Evolutionary conservation across 225 moss, liverwort and hornwort species (phyloP).

Genomic region (Pleurozium schreberi): DNA sequence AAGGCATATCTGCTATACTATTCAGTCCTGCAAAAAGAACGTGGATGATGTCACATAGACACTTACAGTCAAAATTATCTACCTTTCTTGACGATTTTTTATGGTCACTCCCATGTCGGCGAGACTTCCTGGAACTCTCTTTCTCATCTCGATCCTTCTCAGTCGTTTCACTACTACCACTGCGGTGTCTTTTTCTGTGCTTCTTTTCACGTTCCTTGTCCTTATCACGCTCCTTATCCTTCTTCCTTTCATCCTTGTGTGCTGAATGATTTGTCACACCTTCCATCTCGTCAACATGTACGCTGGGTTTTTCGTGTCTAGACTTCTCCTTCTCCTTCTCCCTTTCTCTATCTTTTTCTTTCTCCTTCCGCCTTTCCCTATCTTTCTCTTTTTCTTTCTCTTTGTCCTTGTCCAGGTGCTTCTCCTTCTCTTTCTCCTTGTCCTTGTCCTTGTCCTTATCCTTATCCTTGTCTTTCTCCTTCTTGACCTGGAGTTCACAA

Average conservation of each 20-base stretch:
- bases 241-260: constrained; percentile 85
- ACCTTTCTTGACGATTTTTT: constrained; percentile 99
- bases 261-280: constrained; percentile 51
- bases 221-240: constrained; percentile 91
- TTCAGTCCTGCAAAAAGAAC: constrained; percentile 32
- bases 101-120: constrained; percentile 89
- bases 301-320: constrained; percentile 51
- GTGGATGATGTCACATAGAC: constrained; percentile 50
- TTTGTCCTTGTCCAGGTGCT: neutral
- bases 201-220: constrained; percentile 94
- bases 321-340: constrained; percentile 69
- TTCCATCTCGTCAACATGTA: constrained; percentile 45
- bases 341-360: constrained; percentile 13
- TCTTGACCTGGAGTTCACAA: constrained; percentile 24
- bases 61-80: constrained; percentile 73
- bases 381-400: constrained; percentile 5
- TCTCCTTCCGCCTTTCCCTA: constrained; percentile 12
- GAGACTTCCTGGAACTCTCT: constrained; percentile 81
- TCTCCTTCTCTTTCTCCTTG: neutral
- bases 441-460: constrained; percentile 5
- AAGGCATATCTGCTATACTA: neutral
- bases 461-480: constrained; percentile 24
- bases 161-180: constrained; percentile 84
- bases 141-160: constrained; percentile 87
- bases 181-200: constrained; percentile 90